phyloP scores from a whole-genome alignment of 164 flowering plant species.

The Nymphaea thermarum region DNA sequence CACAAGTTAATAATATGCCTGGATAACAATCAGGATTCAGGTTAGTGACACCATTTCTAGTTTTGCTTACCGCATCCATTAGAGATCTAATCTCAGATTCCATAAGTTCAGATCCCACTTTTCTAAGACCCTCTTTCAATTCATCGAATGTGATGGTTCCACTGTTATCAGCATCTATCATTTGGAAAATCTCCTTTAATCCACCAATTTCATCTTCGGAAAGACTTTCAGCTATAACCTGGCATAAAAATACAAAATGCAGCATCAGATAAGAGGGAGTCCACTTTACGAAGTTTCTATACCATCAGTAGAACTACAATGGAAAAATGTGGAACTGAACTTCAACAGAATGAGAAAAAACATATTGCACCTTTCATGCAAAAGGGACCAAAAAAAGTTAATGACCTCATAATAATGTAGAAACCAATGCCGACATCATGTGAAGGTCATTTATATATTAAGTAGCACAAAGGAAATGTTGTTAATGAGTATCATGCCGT shows the following conservation, averaged over 20 bases:
- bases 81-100: constrained; percentile 75
- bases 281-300: background rate
- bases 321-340: background rate
- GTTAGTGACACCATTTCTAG: background rate
- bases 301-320: background rate
- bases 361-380: no score
- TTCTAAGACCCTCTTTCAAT: constrained; percentile 61
- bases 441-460: no score
- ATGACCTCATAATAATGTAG: no score
- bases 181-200: constrained; percentile 73
- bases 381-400: no score
- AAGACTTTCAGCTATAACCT: constrained; percentile 89
- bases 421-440: no score
- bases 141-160: constrained; percentile 87
- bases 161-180: constrained; percentile 81
- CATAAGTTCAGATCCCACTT: constrained; percentile 74
- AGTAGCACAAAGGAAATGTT: no score
- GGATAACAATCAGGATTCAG: background rate
- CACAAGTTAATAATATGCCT: background rate
- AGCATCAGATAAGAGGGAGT: no score
- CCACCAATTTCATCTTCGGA: constrained; percentile 97
- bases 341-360: no score
- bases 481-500: no score
- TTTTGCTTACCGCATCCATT: constrained; percentile 65
- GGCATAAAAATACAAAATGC: constrained; percentile 1